Base-by-base conservation (phyloP, 2,329 filamentous ascomycete species). In the Fusarium keratoplasticum region DNA sequence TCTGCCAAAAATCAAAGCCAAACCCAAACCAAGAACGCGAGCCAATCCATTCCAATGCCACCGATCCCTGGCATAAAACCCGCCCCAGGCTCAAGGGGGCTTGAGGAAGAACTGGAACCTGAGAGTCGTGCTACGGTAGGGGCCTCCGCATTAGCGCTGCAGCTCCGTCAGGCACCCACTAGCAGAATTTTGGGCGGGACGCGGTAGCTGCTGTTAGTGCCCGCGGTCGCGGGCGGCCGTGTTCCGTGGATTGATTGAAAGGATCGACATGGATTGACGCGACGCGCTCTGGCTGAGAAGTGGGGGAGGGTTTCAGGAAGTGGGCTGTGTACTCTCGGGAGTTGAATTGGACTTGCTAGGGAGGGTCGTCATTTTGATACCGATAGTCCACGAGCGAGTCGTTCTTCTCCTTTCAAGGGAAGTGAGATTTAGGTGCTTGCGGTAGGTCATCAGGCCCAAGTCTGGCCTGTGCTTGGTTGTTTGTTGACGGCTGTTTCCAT, bases 121-220 rank as follows among this genome's bases (percentile, higher is more conserved):
- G 38, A 67, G 44, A n/a, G 20, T 29, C 50, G 52, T 50, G 47
- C 36, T 44, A 42, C 47, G 22, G 52, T 64, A 58, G 59, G 61
- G 67, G 63, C 25, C 55, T 61, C 64, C 67, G 76, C 75, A 75
- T 77, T 77, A 77, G 75, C 73, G 75, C 66, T 38, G 61, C 58
- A 73, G 52, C 40, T 27, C 57, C 60, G 61, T 60, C 70, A 75
- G 74, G 74, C 69, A 76, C 75, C 70, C 57, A 44, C 44, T 16
- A 50, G 44, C 44, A 50, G 50, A 55, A 52, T 59, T 70, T 73
- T 44, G 40, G 64, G 67, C 47, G 67, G 67, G 52, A 50, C 22
- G 52, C 35, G 42, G 70, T 76, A 61, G 63, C 71, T 50, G 40
- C 55, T 74, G 71, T 72, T 77, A 74, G 70, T 75, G 61, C 59